Conservation (phyloP, 2,329 filamentous ascomycete genomes). For the Penicillium sp. region DNA sequence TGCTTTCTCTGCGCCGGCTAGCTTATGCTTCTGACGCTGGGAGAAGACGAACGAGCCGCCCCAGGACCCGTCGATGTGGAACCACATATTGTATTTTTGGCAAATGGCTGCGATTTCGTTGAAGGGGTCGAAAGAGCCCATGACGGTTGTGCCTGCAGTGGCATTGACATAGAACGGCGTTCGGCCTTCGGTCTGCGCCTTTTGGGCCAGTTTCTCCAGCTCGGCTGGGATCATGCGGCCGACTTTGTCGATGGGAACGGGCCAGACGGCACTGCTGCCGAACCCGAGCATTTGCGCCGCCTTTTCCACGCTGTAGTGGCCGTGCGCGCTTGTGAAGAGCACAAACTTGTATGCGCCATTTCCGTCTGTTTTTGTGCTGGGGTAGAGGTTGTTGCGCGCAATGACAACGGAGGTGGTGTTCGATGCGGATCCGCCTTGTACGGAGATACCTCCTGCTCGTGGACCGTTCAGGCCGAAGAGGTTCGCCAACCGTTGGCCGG, state of each 20-base stretch:
- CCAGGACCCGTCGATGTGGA: slow-evolving; percentile 93
- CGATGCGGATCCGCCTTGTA: slow-evolving; percentile 78
- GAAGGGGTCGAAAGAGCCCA: slow-evolving; percentile 85
- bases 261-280: slow-evolving; percentile 70
- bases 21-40: slow-evolving; percentile 59
- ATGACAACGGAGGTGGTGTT: slow-evolving; percentile 84
- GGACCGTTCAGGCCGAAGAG: slow-evolving; percentile 75
- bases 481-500: slow-evolving; percentile 67
- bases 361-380: slow-evolving; percentile 71
- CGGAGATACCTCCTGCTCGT: slow-evolving; percentile 68
- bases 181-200: slow-evolving; percentile 65
- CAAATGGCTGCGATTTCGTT: slow-evolving; percentile 68
- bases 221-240: slow-evolving; percentile 70
- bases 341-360: slow-evolving; percentile 67
- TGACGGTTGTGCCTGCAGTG: slow-evolving; percentile 90
- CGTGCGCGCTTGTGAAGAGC: slow-evolving; percentile 83
- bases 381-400: slow-evolving; percentile 82
- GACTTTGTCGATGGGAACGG: slow-evolving; percentile 68
- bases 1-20: slow-evolving; percentile 70
- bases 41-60: slow-evolving; percentile 82
- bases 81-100: slow-evolving; percentile 72
- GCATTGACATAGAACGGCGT: slow-evolving; percentile 94
- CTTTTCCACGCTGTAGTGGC: slow-evolving; percentile 94
- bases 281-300: slow-evolving; percentile 88
- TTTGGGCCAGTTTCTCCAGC: slow-evolving; percentile 62